Evolutionary conservation across 1,284 basidiomycete genomes (phyloP), one percentile per base, ranked within the genome.

Genomic region (Cryptococcus sp.): DNA sequence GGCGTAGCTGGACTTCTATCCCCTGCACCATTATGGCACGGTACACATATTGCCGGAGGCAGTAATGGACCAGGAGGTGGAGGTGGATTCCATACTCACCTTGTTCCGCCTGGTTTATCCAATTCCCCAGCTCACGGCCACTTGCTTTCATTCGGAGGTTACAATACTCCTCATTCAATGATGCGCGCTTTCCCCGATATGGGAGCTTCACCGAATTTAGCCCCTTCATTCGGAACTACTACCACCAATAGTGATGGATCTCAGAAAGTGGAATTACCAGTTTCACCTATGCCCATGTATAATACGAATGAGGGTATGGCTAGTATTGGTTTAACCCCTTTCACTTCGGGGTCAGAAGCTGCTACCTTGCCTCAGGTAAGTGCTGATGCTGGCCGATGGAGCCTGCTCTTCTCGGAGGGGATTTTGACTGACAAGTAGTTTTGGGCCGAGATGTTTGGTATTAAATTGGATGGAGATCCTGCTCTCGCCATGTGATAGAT

Each of bases 381-480:
- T 52, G n/a, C n/a, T n/a, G n/a, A n/a, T n/a, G n/a, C n/a, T n/a
- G n/a, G n/a, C n/a, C n/a, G n/a, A n/a, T n/a, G n/a, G n/a, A 9
- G 22, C 5, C 25, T 25, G 4, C n/a, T 21, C 23, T 28, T 11
- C 21, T 43, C 19, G 4, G 18, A 22, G 18, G 4, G 7, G 7
- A n/a, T 16, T 9, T 34, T 9, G 11, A 22, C 14, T 45, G 37
- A 46, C 31, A 31, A 18, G 44, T 25, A 67, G 62, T 66, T 71
- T 53, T 73, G 70, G 70, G 70, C 70, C 7, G 58, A 50, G 46
- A 70, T 73, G 67, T 73, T 73, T 59, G 67, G 68, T 36, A 71
- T 73, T 53, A 70, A 67, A 50, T 50, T 70, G 49, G 66, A 69
- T 21, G 53, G 53, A 16, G 60, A 39, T 40, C 23, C 41, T 19